Percentiles rank a stretch among this genome's conserved stretches.
These are phyloP conservation scores for Suillus decipiens DNA, from an alignment of 768 basidiomycete genomes.

Conservation along the genomic window DNA sequence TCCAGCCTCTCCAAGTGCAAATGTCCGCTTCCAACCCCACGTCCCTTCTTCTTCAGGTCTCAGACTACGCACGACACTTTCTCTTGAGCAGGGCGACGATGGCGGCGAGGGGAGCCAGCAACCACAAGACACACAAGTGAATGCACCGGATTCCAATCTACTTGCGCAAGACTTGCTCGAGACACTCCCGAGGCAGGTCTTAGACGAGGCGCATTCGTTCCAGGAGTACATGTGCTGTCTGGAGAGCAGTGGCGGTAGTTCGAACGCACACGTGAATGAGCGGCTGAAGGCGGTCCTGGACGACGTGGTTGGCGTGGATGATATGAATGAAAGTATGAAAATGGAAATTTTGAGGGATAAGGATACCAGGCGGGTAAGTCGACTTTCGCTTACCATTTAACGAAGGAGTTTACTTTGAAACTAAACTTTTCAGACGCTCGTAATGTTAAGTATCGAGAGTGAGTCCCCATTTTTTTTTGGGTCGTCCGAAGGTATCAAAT, in stretches of 20 bases:
- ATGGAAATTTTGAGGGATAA: slow-evolving; percentile 44
- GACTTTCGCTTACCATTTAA: neutral
- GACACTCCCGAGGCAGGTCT: slow-evolving; percentile 39
- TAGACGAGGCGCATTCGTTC: slow-evolving; percentile 39
- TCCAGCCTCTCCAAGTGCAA: slow-evolving; percentile 9
- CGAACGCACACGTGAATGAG: slow-evolving; percentile 15
- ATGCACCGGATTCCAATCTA: neutral
- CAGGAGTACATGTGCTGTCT: slow-evolving; percentile 43
- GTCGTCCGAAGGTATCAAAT: neutral
- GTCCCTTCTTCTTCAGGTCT: neutral
- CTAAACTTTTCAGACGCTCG: slow-evolving; percentile 35
- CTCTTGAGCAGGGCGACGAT: neutral
- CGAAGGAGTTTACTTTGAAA: neutral
- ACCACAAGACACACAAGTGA: neutral
- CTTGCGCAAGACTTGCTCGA: slow-evolving; percentile 37
- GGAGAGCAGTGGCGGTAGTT: slow-evolving; percentile 15
- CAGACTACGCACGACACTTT: neutral
- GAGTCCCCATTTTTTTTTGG: slow-evolving; percentile 17
- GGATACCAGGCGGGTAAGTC: slow-evolving; percentile 43
- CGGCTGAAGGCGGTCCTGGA: slow-evolving; percentile 40
- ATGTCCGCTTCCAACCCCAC: slow-evolving; percentile 8
- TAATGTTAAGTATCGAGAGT: slow-evolving; percentile 51
- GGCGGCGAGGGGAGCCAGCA: neutral
- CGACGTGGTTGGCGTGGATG: slow-evolving; percentile 39
- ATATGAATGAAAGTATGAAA: slow-evolving; percentile 35